Evolutionary conservation across 495 filamentous ascomycete species (phyloP).

Genomic region (Talaromyces thailandensis): DNA sequence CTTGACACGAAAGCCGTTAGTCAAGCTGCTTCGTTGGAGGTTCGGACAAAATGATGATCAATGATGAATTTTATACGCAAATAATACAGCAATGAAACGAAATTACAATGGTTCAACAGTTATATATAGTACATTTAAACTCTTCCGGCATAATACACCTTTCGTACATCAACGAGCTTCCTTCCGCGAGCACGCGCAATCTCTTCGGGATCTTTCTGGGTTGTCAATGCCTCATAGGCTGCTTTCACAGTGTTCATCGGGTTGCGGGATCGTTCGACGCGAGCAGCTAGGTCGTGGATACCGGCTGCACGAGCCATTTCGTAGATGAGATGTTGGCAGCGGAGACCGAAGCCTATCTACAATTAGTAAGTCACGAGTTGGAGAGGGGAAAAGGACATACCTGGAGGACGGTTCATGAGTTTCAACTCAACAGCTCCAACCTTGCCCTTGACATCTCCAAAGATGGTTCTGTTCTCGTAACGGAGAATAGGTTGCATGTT

Average conservation of each 20-base stretch:
- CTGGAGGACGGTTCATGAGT: slow-evolving; percentile 75
- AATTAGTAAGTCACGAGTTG: slow-evolving; percentile 4
- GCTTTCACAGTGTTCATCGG: slow-evolving; percentile 97
- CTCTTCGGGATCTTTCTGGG: slow-evolving; percentile 78
- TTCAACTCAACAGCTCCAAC: slow-evolving; percentile 73
- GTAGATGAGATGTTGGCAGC: slow-evolving; percentile 82
- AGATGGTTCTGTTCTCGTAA: slow-evolving; percentile 89
- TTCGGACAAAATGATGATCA: neutral
- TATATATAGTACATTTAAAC: slow-evolving; percentile 23
- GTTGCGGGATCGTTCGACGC: slow-evolving; percentile 71
- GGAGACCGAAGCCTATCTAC: slow-evolving; percentile 74
- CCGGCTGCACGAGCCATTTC: slow-evolving; percentile 81
- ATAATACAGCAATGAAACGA: neutral
- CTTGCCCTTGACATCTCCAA: slow-evolving; percentile 75
- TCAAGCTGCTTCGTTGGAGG: neutral
- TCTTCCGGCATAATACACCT: slow-evolving; percentile 90
- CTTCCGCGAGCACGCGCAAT: slow-evolving; percentile 77
- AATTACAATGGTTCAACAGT: neutral
- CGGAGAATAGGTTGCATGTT: slow-evolving; percentile 81
- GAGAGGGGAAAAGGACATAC: slow-evolving; percentile 40
- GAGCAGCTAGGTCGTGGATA: slow-evolving; percentile 75
- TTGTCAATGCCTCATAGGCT: slow-evolving; percentile 68
- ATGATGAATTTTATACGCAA: neutral
- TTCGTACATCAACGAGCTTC: slow-evolving; percentile 92
- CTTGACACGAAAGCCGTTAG: neutral